Evolutionary conservation across 78 protist species (phyloP), one percentile per base, ranked within the genome.

Genomic region (Emiliania huxleyi): DNA sequence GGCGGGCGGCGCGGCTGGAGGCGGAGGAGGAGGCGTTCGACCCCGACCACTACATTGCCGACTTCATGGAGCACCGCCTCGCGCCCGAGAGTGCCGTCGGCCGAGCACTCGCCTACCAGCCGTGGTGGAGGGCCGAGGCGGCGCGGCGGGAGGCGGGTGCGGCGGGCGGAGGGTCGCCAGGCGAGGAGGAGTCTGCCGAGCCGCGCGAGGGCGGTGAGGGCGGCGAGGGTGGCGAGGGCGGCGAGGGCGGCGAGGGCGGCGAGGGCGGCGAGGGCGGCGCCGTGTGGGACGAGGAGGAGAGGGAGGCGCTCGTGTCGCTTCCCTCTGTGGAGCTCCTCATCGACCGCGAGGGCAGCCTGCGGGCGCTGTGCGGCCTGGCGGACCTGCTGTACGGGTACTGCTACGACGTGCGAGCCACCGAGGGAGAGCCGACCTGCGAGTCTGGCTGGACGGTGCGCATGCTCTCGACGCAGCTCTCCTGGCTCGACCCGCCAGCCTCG

Each of bases 361-460:
- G 38, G 3, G 89, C 89, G 55, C 35, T 81, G 19, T 33, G 38
- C 44, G 91, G 90, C 2, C 87, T 94, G 5, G 62, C 93, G 15
- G 95, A 94, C 40, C 1, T 94, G 29, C 89, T 94, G 2, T 91
- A 15, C 29, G 92, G 95, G 1, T 46, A 69, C 33, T 29, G 37
- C 33, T 94, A 94, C 90, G 95, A 94, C 69, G 8, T 35, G 48
- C 91, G 95, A 38, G 49, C 44, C 15, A 94, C 94, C 25, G 49
- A 19, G 19, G 95, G 95, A 55, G 95, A 94, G 44, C 91, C 5
- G 22, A 94, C 87, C 2, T 56, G 29, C 25, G 95, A 94, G 56
- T 91, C 94, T 5, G 91, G 40, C 23, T 94, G 95, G 95, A 94
- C 92, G 8, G 25, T 94, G 19, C 11, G 29, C 62, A 15, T 52